Conservation (phyloP, 148 eudicot species). For the Dysphania ambrosioides region DNA sequence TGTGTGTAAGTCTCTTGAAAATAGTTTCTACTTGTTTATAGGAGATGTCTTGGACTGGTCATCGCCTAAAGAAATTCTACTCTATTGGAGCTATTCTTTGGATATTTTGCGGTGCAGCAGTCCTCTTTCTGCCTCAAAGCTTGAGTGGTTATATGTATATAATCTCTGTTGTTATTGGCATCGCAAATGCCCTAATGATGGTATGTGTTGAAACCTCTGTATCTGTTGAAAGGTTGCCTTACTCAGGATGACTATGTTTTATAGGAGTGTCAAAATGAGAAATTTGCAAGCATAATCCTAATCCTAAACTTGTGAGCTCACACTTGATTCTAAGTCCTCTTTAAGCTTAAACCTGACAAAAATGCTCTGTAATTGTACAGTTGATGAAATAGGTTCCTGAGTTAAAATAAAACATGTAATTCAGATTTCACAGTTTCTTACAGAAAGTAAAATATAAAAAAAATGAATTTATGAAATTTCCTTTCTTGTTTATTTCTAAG, state of each 20-base stretch:
- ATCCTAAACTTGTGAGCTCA: neutral
- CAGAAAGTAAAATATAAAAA: neutral
- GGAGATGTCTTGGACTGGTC: slow-evolving; percentile 75
- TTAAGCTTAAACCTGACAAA: neutral
- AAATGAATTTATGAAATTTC: neutral
- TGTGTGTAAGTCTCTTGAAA: neutral
- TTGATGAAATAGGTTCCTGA: neutral
- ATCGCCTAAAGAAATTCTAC: slow-evolving; percentile 59
- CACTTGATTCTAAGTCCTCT: neutral
- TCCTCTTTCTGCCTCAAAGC: slow-evolving; percentile 61
- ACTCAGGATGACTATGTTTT: neutral
- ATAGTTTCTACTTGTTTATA: slow-evolving; percentile 26
- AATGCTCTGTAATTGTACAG: neutral
- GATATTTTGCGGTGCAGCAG: slow-evolving; percentile 66
- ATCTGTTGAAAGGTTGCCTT: neutral
- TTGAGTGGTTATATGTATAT: slow-evolving; percentile 58
- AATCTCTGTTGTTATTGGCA: slow-evolving; percentile 63
- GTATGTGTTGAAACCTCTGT: slow-evolving; percentile 35
- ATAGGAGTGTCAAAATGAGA: too few relatives aligned
- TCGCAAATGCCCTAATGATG: slow-evolving; percentile 92
- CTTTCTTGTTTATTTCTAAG: neutral
- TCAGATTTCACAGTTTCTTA: too few relatives aligned
- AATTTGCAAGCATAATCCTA: neutral
- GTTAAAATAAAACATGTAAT: too few relatives aligned
- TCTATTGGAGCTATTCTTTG: slow-evolving; percentile 84